These are phyloP conservation scores for Ilex aquifolium DNA, from an alignment of 257 asterid genomes.

Conservation along the genomic window DNA sequence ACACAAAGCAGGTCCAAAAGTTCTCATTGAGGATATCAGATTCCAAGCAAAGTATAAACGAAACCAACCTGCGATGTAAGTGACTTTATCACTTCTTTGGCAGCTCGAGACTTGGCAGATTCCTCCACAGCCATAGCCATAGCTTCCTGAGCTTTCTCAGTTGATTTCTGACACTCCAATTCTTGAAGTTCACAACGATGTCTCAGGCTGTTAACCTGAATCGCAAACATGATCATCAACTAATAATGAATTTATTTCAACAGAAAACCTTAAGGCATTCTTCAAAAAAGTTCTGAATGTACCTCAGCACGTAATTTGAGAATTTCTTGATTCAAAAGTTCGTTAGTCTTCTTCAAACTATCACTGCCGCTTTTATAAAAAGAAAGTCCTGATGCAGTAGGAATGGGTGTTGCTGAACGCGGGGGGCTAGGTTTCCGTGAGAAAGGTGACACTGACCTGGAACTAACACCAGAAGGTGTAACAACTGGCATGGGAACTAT, in stretches of 20 bases:
- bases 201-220: slow-evolving; percentile 5
- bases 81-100: slow-evolving; percentile 88
- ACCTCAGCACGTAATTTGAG: slow-evolving; percentile 79
- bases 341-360: slow-evolving; percentile 81
- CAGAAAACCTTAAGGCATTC: neutral
- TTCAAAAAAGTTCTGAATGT: slow-evolving; percentile 5
- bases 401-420: slow-evolving; percentile 83
- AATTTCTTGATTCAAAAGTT: slow-evolving; percentile 74
- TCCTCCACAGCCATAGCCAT: slow-evolving; percentile 77
- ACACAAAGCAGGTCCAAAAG: too few relatives aligned
- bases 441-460: slow-evolving; percentile 88
- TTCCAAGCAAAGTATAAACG: neutral
- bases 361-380: slow-evolving; percentile 69
- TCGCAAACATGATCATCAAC: neutral
- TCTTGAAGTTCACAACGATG: slow-evolving; percentile 77
- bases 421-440: slow-evolving; percentile 88
- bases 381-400: slow-evolving; percentile 81
- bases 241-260: neutral
- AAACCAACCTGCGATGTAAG: slow-evolving; percentile 77
- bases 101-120: slow-evolving; percentile 87
- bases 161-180: slow-evolving; percentile 58
- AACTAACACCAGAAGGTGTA: slow-evolving; percentile 56
- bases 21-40: too few relatives aligned
- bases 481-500: slow-evolving; percentile 56
- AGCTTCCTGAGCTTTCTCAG: slow-evolving; percentile 80